Evolutionary conservation across 306 rosid species (phyloP), one percentile per base, ranked within the genome.

Genomic region (Arachis hypogaea): DNA sequence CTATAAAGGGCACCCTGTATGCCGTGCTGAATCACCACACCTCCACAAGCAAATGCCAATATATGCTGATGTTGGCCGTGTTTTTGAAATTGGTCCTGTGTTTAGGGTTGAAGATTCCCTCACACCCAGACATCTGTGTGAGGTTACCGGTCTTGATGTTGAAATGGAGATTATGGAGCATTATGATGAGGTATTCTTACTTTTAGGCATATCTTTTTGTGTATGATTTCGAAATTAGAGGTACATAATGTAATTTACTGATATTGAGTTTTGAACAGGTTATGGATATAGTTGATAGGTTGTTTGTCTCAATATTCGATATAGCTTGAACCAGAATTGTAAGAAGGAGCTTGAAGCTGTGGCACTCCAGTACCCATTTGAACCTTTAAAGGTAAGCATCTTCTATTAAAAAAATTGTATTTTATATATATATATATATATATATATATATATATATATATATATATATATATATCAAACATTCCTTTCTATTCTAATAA

Each of bases 21-120:
- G 99, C 84, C 81, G 92, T 66, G 99, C 99, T 9, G 97, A 94
- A 68, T 94, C 99, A 11, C 99, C 99, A 28, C 97, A 94, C 82
- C 95, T 94, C 68, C 95, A 89, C 82, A 94, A 94, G 89, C 99
- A 92, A 82, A 94, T 94, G 99, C 64, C 92, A 18, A 92, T 94
- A 18, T 89, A 95, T 77, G 97, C 87, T 68, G 96, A 84, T 68
- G 85, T 88, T 66, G 87, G 89, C 22, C 95, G 97, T 63, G 96
- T 94, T 76, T 94, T 94, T 50, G 97, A 89, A 84, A 79, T 89
- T 62, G 99, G 99, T 66, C 76, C 93, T 52, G 99, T 92, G 56
- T 94, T 83, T 70, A 88, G 97, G 77, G 99, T 96, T 2, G 97
- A 92, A 74, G 95, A 92, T 60, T 94, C 99, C 33, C 86, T 12